phyloP scores from a whole-genome alignment of 768 basidiomycete species.

The Russula ochroleuca region DNA sequence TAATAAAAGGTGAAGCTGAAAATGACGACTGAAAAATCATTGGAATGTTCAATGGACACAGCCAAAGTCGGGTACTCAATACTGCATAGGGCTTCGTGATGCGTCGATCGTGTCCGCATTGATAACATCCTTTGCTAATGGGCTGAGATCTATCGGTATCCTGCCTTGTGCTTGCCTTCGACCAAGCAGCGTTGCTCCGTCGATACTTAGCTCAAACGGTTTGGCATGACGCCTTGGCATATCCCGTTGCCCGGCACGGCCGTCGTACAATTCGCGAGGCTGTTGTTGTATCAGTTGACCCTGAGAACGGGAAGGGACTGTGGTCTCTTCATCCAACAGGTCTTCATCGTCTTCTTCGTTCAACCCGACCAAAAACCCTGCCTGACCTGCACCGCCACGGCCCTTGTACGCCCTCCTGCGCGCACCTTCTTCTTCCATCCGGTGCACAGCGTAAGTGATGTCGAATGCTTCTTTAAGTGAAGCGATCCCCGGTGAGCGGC shows the following conservation, averaged over 20 bases:
- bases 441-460: slow-evolving; percentile 96
- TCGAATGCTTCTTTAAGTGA: slow-evolving; percentile 98
- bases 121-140: slow-evolving; percentile 35
- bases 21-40: neutral
- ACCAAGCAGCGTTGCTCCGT: slow-evolving; percentile 82
- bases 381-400: slow-evolving; percentile 68
- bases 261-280: slow-evolving; percentile 43
- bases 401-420: slow-evolving; percentile 78
- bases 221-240: slow-evolving; percentile 38
- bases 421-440: slow-evolving; percentile 98
- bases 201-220: slow-evolving; percentile 80
- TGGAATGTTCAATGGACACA: slow-evolving; percentile 2
- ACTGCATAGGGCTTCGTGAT: slow-evolving; percentile 30
- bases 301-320: slow-evolving; percentile 32
- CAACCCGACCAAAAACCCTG: slow-evolving; percentile 73
- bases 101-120: slow-evolving; percentile 17
- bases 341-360: slow-evolving; percentile 96
- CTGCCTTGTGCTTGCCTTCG: slow-evolving; percentile 44
- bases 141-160: slow-evolving; percentile 34
- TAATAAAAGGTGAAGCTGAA: slow-evolving; percentile 6
- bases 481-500: slow-evolving; percentile 87
- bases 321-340: slow-evolving; percentile 51
- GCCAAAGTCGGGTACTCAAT: slow-evolving; percentile 11
- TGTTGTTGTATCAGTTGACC: slow-evolving; percentile 10
- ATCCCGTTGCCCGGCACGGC: slow-evolving; percentile 70